Evolutionary conservation across 306 rosid species (phyloP).

Genomic region (Ormosia semicastrata): DNA sequence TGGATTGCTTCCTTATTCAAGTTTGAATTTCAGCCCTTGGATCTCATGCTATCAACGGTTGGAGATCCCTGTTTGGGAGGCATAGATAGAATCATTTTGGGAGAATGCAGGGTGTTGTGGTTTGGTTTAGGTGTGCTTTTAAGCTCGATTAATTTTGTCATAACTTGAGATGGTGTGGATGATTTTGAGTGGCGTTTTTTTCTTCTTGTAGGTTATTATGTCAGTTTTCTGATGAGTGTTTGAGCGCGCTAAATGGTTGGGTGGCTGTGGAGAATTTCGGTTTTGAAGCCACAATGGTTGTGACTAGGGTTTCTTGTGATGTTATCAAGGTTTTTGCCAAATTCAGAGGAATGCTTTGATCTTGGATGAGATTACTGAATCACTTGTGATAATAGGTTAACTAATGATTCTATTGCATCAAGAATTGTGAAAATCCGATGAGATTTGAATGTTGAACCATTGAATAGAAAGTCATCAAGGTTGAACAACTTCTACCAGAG

Average conservation of each 20-base stretch:
- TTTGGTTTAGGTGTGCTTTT: constrained; percentile 58
- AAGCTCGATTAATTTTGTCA: constrained; percentile 38
- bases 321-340: constrained; percentile 37
- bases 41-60: constrained; percentile 48
- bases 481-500: constrained; percentile 41
- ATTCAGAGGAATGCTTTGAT: constrained; percentile 37
- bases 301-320: constrained; percentile 51
- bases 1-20: constrained; percentile 42
- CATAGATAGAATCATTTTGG: constrained; percentile 6
- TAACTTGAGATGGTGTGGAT: constrained; percentile 13
- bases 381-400: constrained; percentile 13
- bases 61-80: not conserved
- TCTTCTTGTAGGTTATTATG: constrained; percentile 30
- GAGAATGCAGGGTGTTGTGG: not conserved
- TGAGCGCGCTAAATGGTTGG: not conserved
- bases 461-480: constrained; percentile 27
- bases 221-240: constrained; percentile 46
- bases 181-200: constrained; percentile 22
- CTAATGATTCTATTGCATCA: constrained; percentile 28
- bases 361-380: not conserved
- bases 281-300: constrained; percentile 53
- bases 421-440: constrained; percentile 29
- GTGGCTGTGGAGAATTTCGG: constrained; percentile 27
- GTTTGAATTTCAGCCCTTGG: constrained; percentile 53
- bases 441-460: constrained; percentile 20